A percentile compares a stretch with the other conserved stretches of the same genome.
phyloP scores from a whole-genome alignment of 352 stramenopile species.

The Globisporangium iwayamae region DNA sequence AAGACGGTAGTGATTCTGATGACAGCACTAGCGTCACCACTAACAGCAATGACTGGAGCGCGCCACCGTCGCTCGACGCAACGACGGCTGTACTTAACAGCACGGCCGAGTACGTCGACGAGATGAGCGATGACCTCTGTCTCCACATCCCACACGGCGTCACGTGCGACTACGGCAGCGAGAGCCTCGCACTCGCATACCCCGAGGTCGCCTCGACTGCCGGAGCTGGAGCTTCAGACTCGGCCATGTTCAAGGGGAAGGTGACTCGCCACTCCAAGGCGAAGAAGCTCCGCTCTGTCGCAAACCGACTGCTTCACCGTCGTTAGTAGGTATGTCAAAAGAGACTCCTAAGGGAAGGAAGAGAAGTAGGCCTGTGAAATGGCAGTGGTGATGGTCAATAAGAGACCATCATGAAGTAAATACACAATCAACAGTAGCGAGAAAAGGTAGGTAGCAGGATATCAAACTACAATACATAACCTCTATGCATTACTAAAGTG shows the following conservation, averaged over 20 bases:
- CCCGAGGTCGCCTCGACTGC: background rate
- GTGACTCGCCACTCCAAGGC: background rate
- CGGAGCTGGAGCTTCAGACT: background rate
- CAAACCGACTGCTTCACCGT: background rate
- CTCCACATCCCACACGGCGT: constrained; percentile 13
- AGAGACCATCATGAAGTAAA: too few species aligned
- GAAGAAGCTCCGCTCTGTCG: background rate
- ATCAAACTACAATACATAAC: too few species aligned
- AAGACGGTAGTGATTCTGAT: too few species aligned
- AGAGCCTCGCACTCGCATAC: constrained; percentile 4
- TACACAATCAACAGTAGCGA: too few species aligned
- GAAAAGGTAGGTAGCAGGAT: too few species aligned
- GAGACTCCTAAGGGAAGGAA: too few species aligned
- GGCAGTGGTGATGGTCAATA: too few species aligned
- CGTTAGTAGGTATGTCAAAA: background rate
- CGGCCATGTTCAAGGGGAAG: background rate
- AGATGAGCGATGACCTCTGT: constrained; percentile 5
- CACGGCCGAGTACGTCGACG: background rate
- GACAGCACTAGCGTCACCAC: too few species aligned
- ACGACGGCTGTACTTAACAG: background rate
- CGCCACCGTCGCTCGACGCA: background rate
- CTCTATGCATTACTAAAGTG: too few species aligned
- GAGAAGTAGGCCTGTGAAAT: too few species aligned
- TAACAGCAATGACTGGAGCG: background rate
- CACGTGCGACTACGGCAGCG: constrained; percentile 6